Conservation (phyloP, 768 basidiomycete genomes). For the Russula brevipes region DNA sequence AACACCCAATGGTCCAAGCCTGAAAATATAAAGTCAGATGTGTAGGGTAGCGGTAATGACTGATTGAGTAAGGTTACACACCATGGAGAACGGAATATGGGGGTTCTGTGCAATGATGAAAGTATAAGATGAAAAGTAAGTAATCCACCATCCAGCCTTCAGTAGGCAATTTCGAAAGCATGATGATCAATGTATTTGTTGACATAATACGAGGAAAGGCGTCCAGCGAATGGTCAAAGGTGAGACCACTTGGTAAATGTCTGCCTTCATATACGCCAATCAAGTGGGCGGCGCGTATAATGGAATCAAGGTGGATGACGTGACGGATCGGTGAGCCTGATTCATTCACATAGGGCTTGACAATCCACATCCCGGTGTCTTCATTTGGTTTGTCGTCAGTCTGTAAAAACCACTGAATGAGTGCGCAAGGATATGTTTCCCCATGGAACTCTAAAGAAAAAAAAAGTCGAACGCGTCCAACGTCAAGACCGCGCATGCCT, state of each 20-base stretch:
- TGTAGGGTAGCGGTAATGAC: too few species aligned
- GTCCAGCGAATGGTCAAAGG: background rate
- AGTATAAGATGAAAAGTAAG: too few species aligned
- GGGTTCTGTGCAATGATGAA: too few species aligned
- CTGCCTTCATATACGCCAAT: background rate
- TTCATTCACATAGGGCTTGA: background rate
- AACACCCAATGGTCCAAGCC: too few species aligned
- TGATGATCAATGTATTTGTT: background rate
- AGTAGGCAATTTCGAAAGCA: background rate
- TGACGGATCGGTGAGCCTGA: background rate
- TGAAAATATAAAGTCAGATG: too few species aligned
- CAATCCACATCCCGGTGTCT: background rate
- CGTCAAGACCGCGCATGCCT: background rate
- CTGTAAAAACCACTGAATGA: conserved; percentile 38
- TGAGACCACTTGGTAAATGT: background rate
- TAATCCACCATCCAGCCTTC: too few species aligned
- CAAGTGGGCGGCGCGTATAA: background rate
- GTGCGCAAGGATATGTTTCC: background rate
- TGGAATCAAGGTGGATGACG: background rate
- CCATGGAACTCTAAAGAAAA: background rate
- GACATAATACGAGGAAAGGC: background rate
- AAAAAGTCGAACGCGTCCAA: background rate
- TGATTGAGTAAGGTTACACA: too few species aligned
- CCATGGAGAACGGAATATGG: too few species aligned
- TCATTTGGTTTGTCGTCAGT: background rate